Percentiles rank a stretch among this genome's conserved stretches.
Conservation (phyloP, 371 early-diverging fungal genomes). For the Mortierella sp. region DNA sequence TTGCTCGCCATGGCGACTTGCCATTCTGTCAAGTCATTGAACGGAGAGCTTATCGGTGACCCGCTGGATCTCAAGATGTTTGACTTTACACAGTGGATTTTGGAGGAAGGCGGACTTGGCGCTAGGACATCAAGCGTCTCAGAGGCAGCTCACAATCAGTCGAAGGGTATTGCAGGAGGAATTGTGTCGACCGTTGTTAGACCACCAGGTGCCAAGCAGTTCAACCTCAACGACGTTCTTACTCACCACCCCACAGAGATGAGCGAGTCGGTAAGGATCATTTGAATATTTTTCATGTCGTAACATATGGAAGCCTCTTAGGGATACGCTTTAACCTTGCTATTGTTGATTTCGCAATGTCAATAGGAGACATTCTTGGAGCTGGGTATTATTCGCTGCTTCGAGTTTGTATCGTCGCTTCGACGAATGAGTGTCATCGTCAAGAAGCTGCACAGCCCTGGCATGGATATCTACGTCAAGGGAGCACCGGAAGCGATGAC, state of each 20-base stretch:
- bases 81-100: conserved; percentile 92
- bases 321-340: background rate
- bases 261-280: conserved; percentile 26
- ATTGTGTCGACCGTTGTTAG: conserved; percentile 90
- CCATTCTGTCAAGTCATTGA: conserved; percentile 94
- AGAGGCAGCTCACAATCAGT: conserved; percentile 15
- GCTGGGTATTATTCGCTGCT: conserved; percentile 92
- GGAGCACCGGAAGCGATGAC: conserved; percentile 97
- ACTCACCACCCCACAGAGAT: conserved; percentile 21
- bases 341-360: background rate
- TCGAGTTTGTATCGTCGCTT: conserved; percentile 95
- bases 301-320: background rate
- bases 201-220: conserved; percentile 79
- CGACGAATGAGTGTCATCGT: conserved; percentile 97
- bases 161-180: conserved; percentile 50
- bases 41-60: conserved; percentile 95
- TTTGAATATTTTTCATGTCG: background rate
- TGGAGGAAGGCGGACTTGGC: conserved; percentile 85
- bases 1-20: conserved; percentile 94
- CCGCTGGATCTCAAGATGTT: conserved; percentile 99
- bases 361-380: conserved; percentile 67
- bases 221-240: conserved; percentile 56
- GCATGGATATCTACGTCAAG: conserved; percentile 93
- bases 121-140: conserved; percentile 23
- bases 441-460: conserved; percentile 73